Conservation (phyloP, 345 rosid genomes). For the Anacardium occidentale region DNA sequence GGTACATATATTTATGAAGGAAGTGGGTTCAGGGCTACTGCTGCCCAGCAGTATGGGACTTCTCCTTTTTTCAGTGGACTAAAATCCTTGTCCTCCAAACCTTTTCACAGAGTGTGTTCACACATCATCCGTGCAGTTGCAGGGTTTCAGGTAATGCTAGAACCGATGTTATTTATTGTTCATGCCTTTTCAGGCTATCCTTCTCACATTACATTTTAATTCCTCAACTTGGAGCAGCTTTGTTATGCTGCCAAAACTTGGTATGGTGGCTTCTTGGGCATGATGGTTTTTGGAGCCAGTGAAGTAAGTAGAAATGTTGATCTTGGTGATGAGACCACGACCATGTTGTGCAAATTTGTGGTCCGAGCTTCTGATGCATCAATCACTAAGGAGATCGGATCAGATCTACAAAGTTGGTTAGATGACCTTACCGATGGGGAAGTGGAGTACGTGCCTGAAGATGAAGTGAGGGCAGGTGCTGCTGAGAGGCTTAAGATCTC, state of each 20-base stretch:
- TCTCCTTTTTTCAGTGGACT: conserved; percentile 93
- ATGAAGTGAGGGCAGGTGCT: conserved; percentile 85
- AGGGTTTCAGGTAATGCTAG: conserved; percentile 77
- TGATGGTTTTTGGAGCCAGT: conserved; percentile 98
- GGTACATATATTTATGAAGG: conserved; percentile 93
- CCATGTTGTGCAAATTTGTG: conserved; percentile 95
- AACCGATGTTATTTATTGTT: neutral
- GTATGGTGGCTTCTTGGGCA: conserved; percentile 89
- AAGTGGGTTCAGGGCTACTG: conserved; percentile 97
- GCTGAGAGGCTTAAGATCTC: conserved; percentile 88
- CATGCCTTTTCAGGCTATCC: neutral
- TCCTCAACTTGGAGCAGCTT: conserved; percentile 46
- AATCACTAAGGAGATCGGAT: conserved; percentile 85
- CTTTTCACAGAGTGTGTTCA: conserved; percentile 90
- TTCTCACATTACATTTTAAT: neutral
- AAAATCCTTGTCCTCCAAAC: conserved; percentile 85
- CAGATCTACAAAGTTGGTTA: conserved; percentile 92
- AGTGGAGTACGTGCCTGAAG: conserved; percentile 97
- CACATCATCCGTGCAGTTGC: conserved; percentile 94
- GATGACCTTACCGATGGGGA: conserved; percentile 94
- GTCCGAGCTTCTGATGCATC: conserved; percentile 95
- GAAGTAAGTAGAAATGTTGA: conserved; percentile 98
- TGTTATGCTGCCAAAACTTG: conserved; percentile 97
- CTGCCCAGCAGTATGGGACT: conserved; percentile 95
- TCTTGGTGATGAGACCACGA: conserved; percentile 91